Base-by-base conservation (phyloP, 306 rosid species). In the Quercus bicolor region DNA sequence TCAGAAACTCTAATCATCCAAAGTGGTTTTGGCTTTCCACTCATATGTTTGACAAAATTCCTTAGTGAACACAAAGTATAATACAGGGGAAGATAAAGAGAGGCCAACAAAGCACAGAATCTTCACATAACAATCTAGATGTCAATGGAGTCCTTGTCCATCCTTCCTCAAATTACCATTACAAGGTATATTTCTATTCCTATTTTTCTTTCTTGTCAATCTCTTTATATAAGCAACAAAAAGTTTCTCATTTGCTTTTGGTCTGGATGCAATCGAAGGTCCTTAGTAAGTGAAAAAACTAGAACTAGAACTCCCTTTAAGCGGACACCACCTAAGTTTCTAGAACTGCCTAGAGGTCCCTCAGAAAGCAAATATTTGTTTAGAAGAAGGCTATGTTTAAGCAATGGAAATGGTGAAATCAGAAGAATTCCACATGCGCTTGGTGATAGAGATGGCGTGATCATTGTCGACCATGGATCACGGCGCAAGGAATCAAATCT, bases 381-480 rank as follows among this genome's bases (percentile, higher is more conserved):
- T 56, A 75, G 76, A 43, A 21, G 78, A 43, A 21, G 77, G 59
- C 53, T 81, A 82, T 76, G 95, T 31, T 78, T 77, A 73, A 76
- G 80, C 77, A 19, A 64, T 37, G 83, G 75, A 77, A 86, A 75
- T 52, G 88, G 85, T 13, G 86, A 85, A 24, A 26, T 77, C 23
- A 45, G 68, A 54, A 81, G 34, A 77, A 80, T 28, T 60, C 66
- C 84, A 60, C 72, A 78, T 14, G 86, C 79, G 64, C 82, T 95
- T 77, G 84, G 91, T 55, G 78, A 43, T 4, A 79, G 75, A 74
- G 97, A 95, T 62, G 96, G 90, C 14, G 80, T 95, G 78, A 84
- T 95, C 53, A 91, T 95, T 78, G 96, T 95, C 75, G 98, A 95
- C 88, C 99, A 93, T 19, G 99, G 99, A 45, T 95, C 97, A 1